Evolutionary conservation across 176 grass and related monocot genomes (phyloP).

Genomic region (Bolboschoenus planiculmis): DNA sequence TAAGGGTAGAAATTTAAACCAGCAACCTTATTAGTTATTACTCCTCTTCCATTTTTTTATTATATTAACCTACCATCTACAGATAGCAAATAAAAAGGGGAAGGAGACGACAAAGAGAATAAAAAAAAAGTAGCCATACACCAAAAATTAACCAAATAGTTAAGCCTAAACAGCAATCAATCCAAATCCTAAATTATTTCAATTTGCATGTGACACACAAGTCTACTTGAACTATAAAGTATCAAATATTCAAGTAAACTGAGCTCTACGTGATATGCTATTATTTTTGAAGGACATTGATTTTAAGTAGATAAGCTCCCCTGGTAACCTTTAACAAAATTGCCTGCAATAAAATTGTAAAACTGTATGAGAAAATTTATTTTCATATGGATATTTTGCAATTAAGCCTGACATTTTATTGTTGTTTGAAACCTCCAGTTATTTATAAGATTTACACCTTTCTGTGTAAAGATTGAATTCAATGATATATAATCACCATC

Average conservation of each 20-base stretch:
- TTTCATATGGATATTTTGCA: background rate
- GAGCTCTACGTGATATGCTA: background rate
- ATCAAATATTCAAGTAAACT: background rate
- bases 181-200: background rate
- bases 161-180: background rate
- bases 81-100: background rate
- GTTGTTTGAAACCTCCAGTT: background rate
- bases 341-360: slow-evolving; percentile 15
- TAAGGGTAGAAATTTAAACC: too few relatives aligned
- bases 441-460: background rate
- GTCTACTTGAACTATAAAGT: background rate
- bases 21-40: too few relatives aligned
- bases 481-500: background rate
- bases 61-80: background rate
- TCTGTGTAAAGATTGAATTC: background rate
- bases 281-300: background rate
- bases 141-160: background rate
- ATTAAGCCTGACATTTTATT: background rate
- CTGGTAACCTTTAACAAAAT: slow-evolving; percentile 4
- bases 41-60: too few relatives aligned
- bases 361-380: background rate
- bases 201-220: background rate
- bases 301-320: background rate
- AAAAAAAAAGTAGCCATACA: background rate
- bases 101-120: background rate